Evolutionary conservation across 805 yeast species (phyloP).

Genomic region (Nakazawaea siamensis): DNA sequence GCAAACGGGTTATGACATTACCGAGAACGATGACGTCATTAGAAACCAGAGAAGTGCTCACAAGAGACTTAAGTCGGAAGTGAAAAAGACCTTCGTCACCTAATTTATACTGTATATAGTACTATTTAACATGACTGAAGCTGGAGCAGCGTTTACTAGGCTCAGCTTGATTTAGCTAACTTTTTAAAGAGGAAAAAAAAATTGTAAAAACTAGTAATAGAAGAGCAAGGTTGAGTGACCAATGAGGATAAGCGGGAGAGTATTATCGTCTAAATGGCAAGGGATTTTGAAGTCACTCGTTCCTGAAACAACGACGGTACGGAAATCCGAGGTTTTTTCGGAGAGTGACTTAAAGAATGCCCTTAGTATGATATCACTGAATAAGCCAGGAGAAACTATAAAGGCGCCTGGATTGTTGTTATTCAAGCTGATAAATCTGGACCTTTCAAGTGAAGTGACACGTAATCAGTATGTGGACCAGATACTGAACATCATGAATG

Average conservation of each 20-base stretch:
- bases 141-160: too few species aligned
- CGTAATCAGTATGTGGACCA: neutral
- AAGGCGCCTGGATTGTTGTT: too few species aligned
- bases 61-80: conserved; percentile 1
- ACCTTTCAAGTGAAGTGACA: neutral
- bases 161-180: too few species aligned
- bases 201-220: neutral
- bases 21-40: neutral
- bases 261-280: too few species aligned
- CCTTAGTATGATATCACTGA: neutral
- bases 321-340: too few species aligned
- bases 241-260: too few species aligned
- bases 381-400: neutral
- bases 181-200: too few species aligned
- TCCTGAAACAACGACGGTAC: too few species aligned
- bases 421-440: conserved; percentile 1
- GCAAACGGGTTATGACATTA: conserved; percentile 6
- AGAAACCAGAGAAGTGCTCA: conserved; percentile 1
- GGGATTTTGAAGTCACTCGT: too few species aligned
- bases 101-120: conserved; percentile 3
- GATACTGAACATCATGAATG: conserved; percentile 3
- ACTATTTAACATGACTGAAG: too few species aligned
- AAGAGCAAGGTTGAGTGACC: neutral
- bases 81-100: conserved; percentile 3
- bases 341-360: neutral